Conservation (phyloP, 1,284 basidiomycete genomes). For the Pisolithus thermaeus region DNA sequence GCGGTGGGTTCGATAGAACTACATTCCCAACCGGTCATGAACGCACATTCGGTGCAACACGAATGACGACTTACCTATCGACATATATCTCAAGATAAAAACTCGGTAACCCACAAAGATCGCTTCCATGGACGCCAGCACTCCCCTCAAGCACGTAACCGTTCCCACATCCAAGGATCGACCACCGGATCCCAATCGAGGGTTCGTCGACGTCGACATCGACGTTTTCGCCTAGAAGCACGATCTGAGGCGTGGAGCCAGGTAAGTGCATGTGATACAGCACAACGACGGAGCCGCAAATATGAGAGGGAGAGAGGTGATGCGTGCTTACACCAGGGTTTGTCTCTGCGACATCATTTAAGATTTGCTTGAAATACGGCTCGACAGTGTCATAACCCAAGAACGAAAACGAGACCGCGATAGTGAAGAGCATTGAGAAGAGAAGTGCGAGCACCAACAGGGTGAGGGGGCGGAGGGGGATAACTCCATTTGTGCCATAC, state of each 20-base stretch:
- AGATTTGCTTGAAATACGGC: conserved; percentile 35
- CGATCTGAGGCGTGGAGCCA: conserved; percentile 31
- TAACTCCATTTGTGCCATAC: conserved; percentile 12
- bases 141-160: conserved; percentile 43
- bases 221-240: conserved; percentile 50
- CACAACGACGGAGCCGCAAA: background rate
- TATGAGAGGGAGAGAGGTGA: background rate
- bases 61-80: conserved; percentile 38
- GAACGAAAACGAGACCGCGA: conserved; percentile 44
- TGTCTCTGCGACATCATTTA: conserved; percentile 37
- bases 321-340: conserved; percentile 40
- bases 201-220: conserved; percentile 57
- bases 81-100: conserved; percentile 41
- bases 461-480: conserved; percentile 37
- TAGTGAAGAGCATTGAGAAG: conserved; percentile 44
- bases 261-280: no score
- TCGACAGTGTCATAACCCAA: conserved; percentile 40
- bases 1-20: conserved; percentile 27
- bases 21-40: background rate
- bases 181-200: conserved; percentile 50
- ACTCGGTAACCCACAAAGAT: conserved; percentile 42
- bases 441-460: conserved; percentile 35
- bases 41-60: background rate
- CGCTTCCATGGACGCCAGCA: conserved; percentile 42
- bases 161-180: conserved; percentile 48